Percentiles rank a stretch among this genome's conserved stretches.
These are phyloP conservation scores for Capillidium heterosporum DNA, from an alignment of 371 early-diverging fungal genomes.

Conservation along the genomic window DNA sequence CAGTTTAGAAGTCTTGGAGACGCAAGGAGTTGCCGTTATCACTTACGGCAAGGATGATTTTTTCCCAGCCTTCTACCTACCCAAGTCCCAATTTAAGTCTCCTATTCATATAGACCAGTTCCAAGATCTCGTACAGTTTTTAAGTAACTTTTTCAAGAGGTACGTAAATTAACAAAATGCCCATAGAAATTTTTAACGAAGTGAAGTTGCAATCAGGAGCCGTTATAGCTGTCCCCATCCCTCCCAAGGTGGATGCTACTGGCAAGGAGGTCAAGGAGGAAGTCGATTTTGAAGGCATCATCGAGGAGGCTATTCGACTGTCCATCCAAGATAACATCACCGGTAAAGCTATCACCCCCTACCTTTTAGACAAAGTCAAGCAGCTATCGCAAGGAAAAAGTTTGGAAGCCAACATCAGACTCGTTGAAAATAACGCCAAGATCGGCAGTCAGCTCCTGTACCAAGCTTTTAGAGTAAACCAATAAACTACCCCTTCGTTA, in stretches of 20 bases:
- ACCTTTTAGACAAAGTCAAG: conserved; percentile 60
- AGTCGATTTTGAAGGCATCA: conserved; percentile 26
- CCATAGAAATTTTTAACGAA: background rate
- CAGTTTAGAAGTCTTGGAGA: conserved; percentile 86
- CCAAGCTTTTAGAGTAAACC: conserved; percentile 14
- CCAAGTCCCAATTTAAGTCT: conserved; percentile 20
- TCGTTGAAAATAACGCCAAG: conserved; percentile 78
- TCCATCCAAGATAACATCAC: conserved; percentile 19
- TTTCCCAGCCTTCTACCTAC: conserved; percentile 85
- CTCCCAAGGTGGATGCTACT: conserved; percentile 39
- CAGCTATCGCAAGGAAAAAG: conserved; percentile 66
- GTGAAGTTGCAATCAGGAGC: conserved; percentile 45
- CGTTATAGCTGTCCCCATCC: conserved; percentile 81
- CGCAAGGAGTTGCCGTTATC: conserved; percentile 81
- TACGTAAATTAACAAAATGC: background rate
- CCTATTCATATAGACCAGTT: conserved; percentile 15
- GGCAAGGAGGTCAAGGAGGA: conserved; percentile 15
- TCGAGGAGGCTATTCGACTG: conserved; percentile 47
- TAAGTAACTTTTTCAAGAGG: background rate
- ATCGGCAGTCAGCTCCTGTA: conserved; percentile 62
- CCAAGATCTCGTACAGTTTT: conserved; percentile 25
- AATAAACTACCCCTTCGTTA: too few species aligned
- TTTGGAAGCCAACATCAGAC: conserved; percentile 62
- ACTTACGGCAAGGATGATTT: conserved; percentile 34
- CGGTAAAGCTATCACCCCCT: conserved; percentile 85